These are phyloP conservation scores for Axilococcus clingmanii DNA, from an alignment of 139 green algal species.

Conservation along the genomic window DNA sequence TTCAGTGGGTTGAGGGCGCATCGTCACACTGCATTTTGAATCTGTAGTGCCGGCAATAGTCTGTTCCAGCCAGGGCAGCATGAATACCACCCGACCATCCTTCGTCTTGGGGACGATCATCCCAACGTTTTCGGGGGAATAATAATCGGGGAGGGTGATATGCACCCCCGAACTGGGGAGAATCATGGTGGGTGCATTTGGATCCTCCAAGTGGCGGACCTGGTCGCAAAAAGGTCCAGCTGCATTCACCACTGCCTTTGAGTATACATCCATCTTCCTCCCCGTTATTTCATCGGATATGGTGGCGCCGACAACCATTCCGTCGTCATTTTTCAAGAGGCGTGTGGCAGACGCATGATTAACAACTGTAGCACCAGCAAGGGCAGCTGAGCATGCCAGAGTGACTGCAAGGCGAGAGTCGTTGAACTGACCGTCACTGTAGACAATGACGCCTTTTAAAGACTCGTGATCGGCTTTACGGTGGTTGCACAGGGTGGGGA, in stretches of 20 bases:
- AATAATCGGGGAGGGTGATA: conserved; percentile 92
- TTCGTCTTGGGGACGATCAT: conserved; percentile 98
- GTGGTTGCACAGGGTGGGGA: conserved; percentile 65
- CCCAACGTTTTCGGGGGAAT: conserved; percentile 61
- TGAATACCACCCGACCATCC: conserved; percentile 94
- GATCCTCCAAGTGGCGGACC: conserved; percentile 26
- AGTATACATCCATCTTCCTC: conserved; percentile 21
- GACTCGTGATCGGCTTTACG: conserved; percentile 26
- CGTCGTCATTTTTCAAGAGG: conserved; percentile 77
- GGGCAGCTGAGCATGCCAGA: conserved; percentile 80
- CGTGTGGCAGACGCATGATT: conserved; percentile 71
- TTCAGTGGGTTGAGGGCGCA: conserved; percentile 52
- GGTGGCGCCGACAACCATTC: conserved; percentile 58
- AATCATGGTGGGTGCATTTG: conserved; percentile 51
- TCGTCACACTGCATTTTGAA: conserved; percentile 44
- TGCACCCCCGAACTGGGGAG: conserved; percentile 74
- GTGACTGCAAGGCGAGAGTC: conserved; percentile 79
- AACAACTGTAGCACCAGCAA: conserved; percentile 66
- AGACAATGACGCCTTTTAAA: conserved; percentile 64
- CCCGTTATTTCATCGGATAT: conserved; percentile 53
- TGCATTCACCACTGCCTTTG: conserved; percentile 76
- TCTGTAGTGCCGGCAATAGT: conserved; percentile 93
- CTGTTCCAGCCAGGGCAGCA: conserved; percentile 80
- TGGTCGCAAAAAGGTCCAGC: conserved; percentile 73
- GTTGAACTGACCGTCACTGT: conserved; percentile 97